Conservation (phyloP, 2,329 filamentous ascomycete genomes). For the Colletotrichum higginsianum region DNA sequence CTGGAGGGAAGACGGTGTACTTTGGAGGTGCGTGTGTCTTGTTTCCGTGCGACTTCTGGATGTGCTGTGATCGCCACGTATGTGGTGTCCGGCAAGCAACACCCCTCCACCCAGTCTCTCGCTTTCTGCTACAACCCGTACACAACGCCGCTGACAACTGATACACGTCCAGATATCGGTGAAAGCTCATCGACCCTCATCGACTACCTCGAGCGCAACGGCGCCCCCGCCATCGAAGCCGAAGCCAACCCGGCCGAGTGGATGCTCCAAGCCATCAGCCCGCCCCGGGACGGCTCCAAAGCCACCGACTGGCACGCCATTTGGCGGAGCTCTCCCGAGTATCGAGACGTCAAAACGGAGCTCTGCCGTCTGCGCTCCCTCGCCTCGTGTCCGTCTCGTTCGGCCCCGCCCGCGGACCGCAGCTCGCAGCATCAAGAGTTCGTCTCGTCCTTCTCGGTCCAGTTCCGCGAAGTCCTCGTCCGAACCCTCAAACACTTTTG, state of each 20-base stretch:
- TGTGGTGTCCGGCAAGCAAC: too few relatives aligned
- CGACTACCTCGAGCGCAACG: constrained; percentile 73
- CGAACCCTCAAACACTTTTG: constrained; percentile 81
- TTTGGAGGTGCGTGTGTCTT: constrained; percentile 64
- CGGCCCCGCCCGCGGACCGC: too few relatives aligned
- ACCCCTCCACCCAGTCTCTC: too few relatives aligned
- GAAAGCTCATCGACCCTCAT: constrained; percentile 63
- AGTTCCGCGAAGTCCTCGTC: constrained; percentile 71
- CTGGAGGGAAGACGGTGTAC: constrained; percentile 71
- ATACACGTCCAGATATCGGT: constrained; percentile 42
- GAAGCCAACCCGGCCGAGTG: constrained; percentile 77
- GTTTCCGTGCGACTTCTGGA: too few relatives aligned
- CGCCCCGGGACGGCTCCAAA: constrained; percentile 50
- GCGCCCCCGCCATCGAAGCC: constrained; percentile 65
- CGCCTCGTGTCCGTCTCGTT: constrained; percentile 54
- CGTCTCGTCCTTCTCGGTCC: constrained; percentile 75
- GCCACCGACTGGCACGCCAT: constrained; percentile 56
- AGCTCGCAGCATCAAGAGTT: constrained; percentile 69
- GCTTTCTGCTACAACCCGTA: too few relatives aligned
- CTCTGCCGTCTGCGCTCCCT: constrained; percentile 44
- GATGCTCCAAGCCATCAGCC: constrained; percentile 66
- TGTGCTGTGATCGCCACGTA: too few relatives aligned
- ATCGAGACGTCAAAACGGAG: constrained; percentile 47
- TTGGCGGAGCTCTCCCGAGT: constrained; percentile 52
- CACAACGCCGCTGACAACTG: too few relatives aligned